Conservation (phyloP, 2,329 filamentous ascomycete species). For the Aspergillus fumigatus region DNA sequence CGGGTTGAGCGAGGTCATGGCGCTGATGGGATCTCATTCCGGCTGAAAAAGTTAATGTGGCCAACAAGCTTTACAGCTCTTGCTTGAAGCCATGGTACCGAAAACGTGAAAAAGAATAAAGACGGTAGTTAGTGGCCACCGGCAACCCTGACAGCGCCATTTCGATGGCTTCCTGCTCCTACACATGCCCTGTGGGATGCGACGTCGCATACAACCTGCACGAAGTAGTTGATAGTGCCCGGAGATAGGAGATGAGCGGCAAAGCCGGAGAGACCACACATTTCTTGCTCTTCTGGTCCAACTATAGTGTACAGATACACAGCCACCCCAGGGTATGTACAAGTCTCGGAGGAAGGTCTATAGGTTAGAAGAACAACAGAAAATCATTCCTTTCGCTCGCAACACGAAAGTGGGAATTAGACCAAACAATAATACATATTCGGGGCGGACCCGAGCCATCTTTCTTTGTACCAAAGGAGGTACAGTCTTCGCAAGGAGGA, state of each 20-base stretch:
- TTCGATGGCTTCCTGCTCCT: neutral
- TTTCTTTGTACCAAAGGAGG: constrained; percentile 32
- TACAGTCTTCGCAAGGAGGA: constrained; percentile 28
- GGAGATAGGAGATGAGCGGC: constrained; percentile 10
- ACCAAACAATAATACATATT: constrained; percentile 43
- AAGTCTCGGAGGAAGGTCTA: constrained; percentile 38
- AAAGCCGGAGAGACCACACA: constrained; percentile 30
- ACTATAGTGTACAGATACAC: constrained; percentile 38
- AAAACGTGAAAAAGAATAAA: neutral
- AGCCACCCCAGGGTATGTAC: constrained; percentile 39
- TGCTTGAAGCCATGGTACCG: neutral
- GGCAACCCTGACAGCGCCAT: neutral
- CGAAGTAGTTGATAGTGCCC: neutral
- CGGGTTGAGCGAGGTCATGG: constrained; percentile 30
- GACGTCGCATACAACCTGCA: constrained; percentile 7
- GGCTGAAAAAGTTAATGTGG: constrained; percentile 13
- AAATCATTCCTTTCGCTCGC: constrained; percentile 39
- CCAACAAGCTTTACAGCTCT: neutral
- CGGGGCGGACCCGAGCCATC: constrained; percentile 29
- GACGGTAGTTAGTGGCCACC: neutral
- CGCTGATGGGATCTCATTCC: constrained; percentile 27
- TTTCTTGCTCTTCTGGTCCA: constrained; percentile 36
- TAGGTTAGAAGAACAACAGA: constrained; percentile 31
- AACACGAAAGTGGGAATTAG: constrained; percentile 38
- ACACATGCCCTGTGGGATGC: neutral